These are phyloP conservation scores for Kernera saxatilis DNA, from an alignment of 345 rosid species.

Conservation along the genomic window DNA sequence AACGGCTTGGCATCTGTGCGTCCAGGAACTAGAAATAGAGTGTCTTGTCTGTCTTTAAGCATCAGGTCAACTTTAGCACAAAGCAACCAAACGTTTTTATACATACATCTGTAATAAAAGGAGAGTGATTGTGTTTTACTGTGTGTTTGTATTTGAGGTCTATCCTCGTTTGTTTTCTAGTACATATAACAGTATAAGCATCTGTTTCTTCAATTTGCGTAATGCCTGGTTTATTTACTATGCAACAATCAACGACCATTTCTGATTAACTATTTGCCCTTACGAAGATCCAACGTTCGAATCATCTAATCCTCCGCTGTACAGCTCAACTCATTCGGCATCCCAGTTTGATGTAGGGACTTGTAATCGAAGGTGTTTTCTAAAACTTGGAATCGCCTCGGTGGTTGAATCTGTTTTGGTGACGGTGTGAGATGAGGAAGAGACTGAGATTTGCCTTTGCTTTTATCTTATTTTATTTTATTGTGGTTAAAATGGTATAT, in stretches of 20 bases:
- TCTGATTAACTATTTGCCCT: neutral
- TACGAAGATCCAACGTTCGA: neutral
- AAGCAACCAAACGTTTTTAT: neutral
- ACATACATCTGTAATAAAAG: conserved; percentile 1
- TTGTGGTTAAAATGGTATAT: conserved; percentile 8
- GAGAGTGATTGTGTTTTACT: conserved; percentile 3
- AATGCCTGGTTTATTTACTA: neutral
- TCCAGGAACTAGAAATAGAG: conserved; percentile 1
- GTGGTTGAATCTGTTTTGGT: no score
- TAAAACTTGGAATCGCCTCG: neutral
- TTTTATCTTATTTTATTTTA: neutral
- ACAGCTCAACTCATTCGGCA: neutral
- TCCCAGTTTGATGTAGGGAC: neutral
- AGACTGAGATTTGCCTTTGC: neutral
- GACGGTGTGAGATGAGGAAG: neutral
- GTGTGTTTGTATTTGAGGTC: conserved; percentile 21
- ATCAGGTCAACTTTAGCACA: conserved; percentile 7
- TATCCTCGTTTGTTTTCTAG: neutral
- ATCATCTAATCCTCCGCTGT: neutral
- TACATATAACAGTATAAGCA: neutral
- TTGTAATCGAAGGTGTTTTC: neutral
- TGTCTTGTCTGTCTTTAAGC: neutral
- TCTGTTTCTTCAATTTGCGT: neutral
- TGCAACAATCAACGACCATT: neutral
- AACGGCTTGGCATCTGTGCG: neutral